These are phyloP conservation scores for Sporothrix dimorphospora DNA, from an alignment of 2,329 filamentous ascomycete genomes.

Conservation along the genomic window DNA sequence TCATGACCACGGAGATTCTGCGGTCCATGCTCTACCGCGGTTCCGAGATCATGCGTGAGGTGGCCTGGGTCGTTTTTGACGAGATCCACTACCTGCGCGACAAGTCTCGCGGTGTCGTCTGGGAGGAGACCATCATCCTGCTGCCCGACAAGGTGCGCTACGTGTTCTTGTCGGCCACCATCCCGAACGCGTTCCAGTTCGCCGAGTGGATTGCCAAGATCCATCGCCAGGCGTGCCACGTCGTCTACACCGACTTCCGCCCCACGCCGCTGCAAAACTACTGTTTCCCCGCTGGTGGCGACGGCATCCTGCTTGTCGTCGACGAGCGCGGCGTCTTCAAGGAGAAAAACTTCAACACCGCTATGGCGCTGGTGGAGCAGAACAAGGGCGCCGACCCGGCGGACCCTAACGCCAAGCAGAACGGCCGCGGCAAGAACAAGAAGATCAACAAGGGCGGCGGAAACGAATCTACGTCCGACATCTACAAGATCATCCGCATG, in stretches of 20 bases:
- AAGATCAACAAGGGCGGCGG: conserved; percentile 84
- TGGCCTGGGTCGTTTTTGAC: conserved; percentile 97
- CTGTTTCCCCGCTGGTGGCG: conserved; percentile 90
- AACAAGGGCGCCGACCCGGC: conserved; percentile 83
- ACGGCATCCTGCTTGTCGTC: conserved; percentile 90
- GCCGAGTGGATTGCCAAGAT: conserved; percentile 99
- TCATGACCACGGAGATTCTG: conserved; percentile 99
- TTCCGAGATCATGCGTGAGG: conserved; percentile 99
- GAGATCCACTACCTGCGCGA: conserved; percentile 99
- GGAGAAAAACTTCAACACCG: conserved; percentile 96
- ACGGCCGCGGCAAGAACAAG: conserved; percentile 90
- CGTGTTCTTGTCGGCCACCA: conserved; percentile 96
- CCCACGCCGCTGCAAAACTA: conserved; percentile 97
- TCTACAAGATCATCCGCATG: conserved; percentile 98
- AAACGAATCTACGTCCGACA: conserved; percentile 71
- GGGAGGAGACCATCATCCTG: conserved; percentile 99
- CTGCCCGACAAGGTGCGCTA: conserved; percentile 98
- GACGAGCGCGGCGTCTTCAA: conserved; percentile 96
- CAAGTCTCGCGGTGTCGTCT: conserved; percentile 91
- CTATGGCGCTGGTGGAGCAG: conserved; percentile 87
- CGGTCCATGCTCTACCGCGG: conserved; percentile 97
- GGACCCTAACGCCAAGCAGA: conserved; percentile 77
- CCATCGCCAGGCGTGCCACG: conserved; percentile 95
- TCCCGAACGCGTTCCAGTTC: conserved; percentile 98
- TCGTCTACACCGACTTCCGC: conserved; percentile 98